A percentile compares a stretch with the other conserved stretches of the same genome.
These are phyloP conservation scores for Copromyces sp. DNA, from an alignment of 495 filamentous ascomycete genomes.

Conservation along the genomic window DNA sequence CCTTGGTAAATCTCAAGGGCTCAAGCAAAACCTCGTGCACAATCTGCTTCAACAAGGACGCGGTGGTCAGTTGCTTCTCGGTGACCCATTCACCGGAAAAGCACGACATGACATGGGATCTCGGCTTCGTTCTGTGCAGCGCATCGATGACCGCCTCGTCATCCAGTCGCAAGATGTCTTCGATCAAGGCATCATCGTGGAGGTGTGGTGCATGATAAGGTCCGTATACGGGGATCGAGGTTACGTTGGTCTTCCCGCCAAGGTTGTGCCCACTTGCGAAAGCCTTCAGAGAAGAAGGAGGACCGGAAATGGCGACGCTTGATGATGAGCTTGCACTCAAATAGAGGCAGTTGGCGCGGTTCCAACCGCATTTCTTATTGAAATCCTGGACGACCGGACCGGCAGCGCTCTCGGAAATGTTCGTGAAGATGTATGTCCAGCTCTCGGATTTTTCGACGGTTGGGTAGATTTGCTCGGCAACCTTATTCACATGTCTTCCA, in stretches of 20 bases:
- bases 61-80: conserved; percentile 29
- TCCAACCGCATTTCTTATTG: conserved; percentile 27
- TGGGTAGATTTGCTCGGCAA: conserved; percentile 41
- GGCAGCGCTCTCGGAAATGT: conserved; percentile 33
- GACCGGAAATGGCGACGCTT: conserved; percentile 69
- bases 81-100: conserved; percentile 38
- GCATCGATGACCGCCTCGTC: conserved; percentile 26
- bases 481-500: conserved; percentile 48
- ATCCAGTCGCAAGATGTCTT: conserved; percentile 44
- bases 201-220: conserved; percentile 76
- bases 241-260: conserved; percentile 38
- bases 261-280: conserved; percentile 47
- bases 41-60: conserved; percentile 39
- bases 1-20: conserved; percentile 47
- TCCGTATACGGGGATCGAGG: conserved; percentile 61
- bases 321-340: conserved; percentile 62
- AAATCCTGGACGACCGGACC: conserved; percentile 39
- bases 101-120: conserved; percentile 49
- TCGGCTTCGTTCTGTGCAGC: conserved; percentile 37
- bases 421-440: conserved; percentile 48
- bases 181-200: conserved; percentile 49
- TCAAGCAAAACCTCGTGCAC: conserved; percentile 51
- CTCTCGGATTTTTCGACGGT: conserved; percentile 37
- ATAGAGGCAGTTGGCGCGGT: conserved; percentile 51
- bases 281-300: conserved; percentile 50